Evolutionary conservation across 1,284 basidiomycete species (phyloP).

Genomic region (Cutaneotrichosporon cyanovorans): DNA sequence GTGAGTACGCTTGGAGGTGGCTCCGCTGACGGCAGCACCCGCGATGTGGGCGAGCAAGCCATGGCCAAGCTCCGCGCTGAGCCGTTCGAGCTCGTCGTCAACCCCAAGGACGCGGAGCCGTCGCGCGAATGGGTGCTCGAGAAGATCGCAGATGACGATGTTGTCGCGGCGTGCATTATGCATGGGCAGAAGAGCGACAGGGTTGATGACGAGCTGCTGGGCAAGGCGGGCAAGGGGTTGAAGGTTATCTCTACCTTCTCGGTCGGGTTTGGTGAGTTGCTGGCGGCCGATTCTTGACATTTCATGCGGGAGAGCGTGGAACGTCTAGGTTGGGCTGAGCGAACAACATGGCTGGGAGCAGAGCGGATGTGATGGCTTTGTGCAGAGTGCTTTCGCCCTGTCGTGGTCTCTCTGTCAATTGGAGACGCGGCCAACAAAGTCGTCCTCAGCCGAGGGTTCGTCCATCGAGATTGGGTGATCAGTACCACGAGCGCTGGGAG

Average conservation of each 20-base stretch:
- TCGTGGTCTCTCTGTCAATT: too few species aligned
- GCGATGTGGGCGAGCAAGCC: constrained; percentile 59
- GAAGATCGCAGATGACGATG: constrained; percentile 64
- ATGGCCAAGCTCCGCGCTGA: constrained; percentile 56
- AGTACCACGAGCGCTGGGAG: too few species aligned
- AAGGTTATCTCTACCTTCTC: constrained; percentile 77
- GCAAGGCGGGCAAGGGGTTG: constrained; percentile 55
- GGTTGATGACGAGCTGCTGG: constrained; percentile 66
- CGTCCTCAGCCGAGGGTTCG: too few species aligned
- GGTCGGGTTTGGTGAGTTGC: constrained; percentile 67
- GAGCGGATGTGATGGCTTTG: too few species aligned
- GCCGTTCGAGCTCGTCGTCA: constrained; percentile 51
- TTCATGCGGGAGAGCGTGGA: too few species aligned
- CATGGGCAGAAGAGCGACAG: constrained; percentile 33
- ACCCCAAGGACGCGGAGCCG: constrained; percentile 60
- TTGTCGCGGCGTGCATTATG: constrained; percentile 35
- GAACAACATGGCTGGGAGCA: too few species aligned
- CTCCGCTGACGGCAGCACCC: constrained; percentile 25
- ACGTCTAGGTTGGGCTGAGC: too few species aligned
- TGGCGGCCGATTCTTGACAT: too few species aligned
- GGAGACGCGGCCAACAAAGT: too few species aligned
- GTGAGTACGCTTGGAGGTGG: constrained; percentile 11
- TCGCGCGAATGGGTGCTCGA: constrained; percentile 70
- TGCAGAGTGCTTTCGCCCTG: too few species aligned
- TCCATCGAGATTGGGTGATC: too few species aligned